phyloP scores from a whole-genome alignment of 306 rosid species.

The Geum urbanum region DNA sequence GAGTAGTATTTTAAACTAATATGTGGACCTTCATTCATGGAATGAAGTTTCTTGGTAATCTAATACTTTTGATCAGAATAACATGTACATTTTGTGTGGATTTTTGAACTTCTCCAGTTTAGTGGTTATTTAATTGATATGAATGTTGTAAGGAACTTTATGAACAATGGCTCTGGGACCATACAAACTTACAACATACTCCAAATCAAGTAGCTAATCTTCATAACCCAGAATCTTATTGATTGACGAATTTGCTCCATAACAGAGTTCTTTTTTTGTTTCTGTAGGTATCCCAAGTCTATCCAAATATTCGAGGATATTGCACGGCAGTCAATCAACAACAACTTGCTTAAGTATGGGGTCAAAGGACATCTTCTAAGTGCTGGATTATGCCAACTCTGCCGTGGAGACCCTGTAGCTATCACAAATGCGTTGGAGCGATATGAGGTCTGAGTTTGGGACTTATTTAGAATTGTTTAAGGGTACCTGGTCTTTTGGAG shows the following conservation, averaged over 20 bases:
- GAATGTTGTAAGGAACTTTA: neutral
- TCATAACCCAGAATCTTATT: neutral
- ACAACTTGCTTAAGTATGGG: constrained; percentile 86
- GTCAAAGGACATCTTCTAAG: constrained; percentile 96
- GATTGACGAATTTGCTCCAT: neutral
- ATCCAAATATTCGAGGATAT: constrained; percentile 83
- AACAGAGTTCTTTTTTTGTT: neutral
- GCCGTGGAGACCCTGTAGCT: constrained; percentile 80
- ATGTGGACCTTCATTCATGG: neutral
- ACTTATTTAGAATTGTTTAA: constrained; percentile 21
- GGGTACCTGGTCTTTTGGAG: constrained; percentile 15
- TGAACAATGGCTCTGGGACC: neutral
- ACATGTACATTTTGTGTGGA: neutral
- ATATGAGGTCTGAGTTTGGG: constrained; percentile 58
- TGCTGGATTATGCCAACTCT: constrained; percentile 95
- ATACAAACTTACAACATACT: neutral
- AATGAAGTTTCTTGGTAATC: neutral
- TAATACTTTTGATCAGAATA: neutral
- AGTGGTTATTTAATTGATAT: neutral
- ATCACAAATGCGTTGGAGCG: constrained; percentile 78
- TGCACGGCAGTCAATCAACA: constrained; percentile 82
- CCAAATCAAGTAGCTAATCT: neutral
- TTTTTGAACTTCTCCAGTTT: constrained; percentile 6
- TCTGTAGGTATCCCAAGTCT: constrained; percentile 68
- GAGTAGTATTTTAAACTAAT: neutral